phyloP scores from a whole-genome alignment of 257 asterid genomes.

The Solanum paucissectum region DNA sequence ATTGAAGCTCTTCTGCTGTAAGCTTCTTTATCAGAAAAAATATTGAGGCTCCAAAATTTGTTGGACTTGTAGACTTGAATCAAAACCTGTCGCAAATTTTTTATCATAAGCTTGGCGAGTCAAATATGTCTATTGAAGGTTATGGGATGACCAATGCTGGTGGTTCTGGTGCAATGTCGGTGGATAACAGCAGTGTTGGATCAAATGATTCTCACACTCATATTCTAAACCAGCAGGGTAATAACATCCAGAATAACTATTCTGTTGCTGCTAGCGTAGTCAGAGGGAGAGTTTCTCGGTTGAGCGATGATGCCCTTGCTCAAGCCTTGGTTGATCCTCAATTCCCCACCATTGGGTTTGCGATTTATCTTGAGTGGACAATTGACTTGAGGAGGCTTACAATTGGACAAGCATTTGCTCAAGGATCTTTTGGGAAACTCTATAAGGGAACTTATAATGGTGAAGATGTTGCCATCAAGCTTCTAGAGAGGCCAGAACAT shows the following conservation, averaged over 20 bases:
- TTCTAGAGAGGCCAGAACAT: constrained; percentile 82
- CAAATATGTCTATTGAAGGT: constrained; percentile 77
- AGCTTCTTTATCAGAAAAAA: too few relatives aligned
- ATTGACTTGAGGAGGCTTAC: constrained; percentile 84
- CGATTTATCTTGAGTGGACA: constrained; percentile 75
- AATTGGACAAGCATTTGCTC: constrained; percentile 96
- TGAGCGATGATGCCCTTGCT: constrained; percentile 76
- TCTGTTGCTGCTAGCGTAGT: constrained; percentile 69
- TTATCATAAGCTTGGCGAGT: constrained; percentile 71
- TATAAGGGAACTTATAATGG: constrained; percentile 80
- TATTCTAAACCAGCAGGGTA: constrained; percentile 68
- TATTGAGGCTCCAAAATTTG: too few relatives aligned
- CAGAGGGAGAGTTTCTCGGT: constrained; percentile 52
- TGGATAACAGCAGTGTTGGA: constrained; percentile 87
- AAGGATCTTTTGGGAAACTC: constrained; percentile 95
- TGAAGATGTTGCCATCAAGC: constrained; percentile 93
- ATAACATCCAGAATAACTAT: constrained; percentile 46
- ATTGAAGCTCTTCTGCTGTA: too few relatives aligned
- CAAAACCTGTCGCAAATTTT: too few relatives aligned
- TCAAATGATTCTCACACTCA: constrained; percentile 72
- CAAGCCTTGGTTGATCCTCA: constrained; percentile 83
- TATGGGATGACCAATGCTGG: constrained; percentile 88
- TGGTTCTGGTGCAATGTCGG: constrained; percentile 79
- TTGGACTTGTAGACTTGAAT: too few relatives aligned
- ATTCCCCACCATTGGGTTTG: constrained; percentile 76